Base-by-base conservation (phyloP, 2,329 filamentous ascomycete genomes). In the Ambrosiella cleistominuta region DNA sequence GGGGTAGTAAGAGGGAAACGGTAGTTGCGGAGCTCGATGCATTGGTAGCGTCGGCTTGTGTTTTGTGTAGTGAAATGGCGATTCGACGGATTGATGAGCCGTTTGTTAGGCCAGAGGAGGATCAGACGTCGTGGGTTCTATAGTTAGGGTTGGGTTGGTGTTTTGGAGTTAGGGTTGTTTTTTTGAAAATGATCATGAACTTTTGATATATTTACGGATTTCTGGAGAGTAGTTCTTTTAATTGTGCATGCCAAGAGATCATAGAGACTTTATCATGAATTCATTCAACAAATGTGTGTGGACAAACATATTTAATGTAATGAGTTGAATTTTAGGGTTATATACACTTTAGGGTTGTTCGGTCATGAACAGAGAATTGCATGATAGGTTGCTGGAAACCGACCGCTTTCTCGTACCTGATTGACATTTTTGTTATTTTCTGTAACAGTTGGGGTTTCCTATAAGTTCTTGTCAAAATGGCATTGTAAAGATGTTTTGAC, bases 61-160 rank as follows among this genome's bases (percentile, higher is more conserved):
- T 97, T 57, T 73, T 98, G 17, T 98, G 93, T 70, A 90, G 89
- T 67, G 93, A 98, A 63, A 81, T 94, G 71, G 93, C 91, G 2
- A 95, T 98, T 66, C 94, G 90, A 73, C 80, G 86, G 66, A 88
- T 98, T 60, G 88, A 96, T 65, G 88, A 95, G 72, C 90, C 93
- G 0, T 97, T 98, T 67, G 80, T 97, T 59, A 79, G 77, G 40
- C 72, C 77, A 3, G 76, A 77, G 19, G 91, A 96, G 65, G 79
- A 90, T 67, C 73, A 74, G 62, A 80, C 83, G 58, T 89, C 95
- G 66, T 98, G 93, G 93, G 82, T 80, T 56, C 36, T 37, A 9
- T 19, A 38, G 12, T 15, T 53, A 17, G 51, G n/a, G 11, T 9
- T 54, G 8, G 36, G 3, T 5, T n/a, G 51, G 35, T 54, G 13